Base-by-base conservation (phyloP, 106 monocot genomes). In the Dendrobium huoshanense region DNA sequence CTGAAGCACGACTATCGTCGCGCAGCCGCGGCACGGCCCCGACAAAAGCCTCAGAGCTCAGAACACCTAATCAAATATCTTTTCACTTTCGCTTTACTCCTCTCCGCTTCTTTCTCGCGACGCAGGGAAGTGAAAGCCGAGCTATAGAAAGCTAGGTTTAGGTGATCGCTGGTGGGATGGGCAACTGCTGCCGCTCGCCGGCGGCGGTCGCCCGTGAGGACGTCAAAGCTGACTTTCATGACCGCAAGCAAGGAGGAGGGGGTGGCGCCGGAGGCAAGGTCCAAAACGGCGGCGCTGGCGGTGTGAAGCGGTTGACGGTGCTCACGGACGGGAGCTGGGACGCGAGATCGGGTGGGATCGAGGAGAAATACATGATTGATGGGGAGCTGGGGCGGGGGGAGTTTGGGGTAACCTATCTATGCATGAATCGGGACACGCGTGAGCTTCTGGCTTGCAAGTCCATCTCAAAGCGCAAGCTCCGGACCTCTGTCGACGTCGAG, bases 131-230 rank as follows among this genome's bases (percentile, higher is more conserved):
- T 22, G 42, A 22, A 41, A n/a, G 74, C 4, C 4, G 43, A n/a
- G 76, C 49, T 47, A 3, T 76, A 47, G 25, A 76, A 7, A 49
- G 49, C 48, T 76, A 76, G 76, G 76, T 76, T 9, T 18, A 49
- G 49, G 48, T 5, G 76, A 41, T 49, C 25, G 76, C 41, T 25
- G 45, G 76, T 10, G 64, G 25, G 49, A 99, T 99, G 98, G 98
- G 98, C 24, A 99, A 99, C 87, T 99, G 98, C 83, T 99, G 95
- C 83, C 93, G 88, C 54, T 99, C 98, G 68, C 98, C 98, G 55
- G 84, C 98, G 72, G 91, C 98, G 43, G 98, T 85, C 18, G 98
- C 98, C 67, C 89, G 95, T 24, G 93, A 95, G 85, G 98, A 95
- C 84, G 90, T 99, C 61, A 84, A 88, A 47, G 44, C 84, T 80